Percentiles rank a stretch among this genome's conserved stretches.
Conservation (phyloP, 2,329 filamentous ascomycete genomes). For the Elsinoe necatrix region DNA sequence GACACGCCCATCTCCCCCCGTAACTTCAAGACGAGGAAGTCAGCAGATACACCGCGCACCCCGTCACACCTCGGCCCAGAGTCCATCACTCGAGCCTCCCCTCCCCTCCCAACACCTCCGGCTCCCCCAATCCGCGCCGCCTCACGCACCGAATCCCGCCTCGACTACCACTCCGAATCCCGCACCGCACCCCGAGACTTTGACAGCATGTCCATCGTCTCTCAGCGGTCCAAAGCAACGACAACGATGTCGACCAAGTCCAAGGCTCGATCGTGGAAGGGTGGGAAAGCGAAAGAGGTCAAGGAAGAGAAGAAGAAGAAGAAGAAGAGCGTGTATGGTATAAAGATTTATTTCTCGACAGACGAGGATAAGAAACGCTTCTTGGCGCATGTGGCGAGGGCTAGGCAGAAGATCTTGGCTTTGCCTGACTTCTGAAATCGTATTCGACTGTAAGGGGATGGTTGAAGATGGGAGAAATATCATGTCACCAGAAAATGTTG, state of each 20-base stretch:
- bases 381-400: conserved; percentile 30
- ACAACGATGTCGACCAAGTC: conserved; percentile 27
- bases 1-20: conserved; percentile 4
- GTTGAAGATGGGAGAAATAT: no score
- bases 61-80: not conserved
- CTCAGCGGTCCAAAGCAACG: conserved; percentile 12
- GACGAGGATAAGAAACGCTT: conserved; percentile 36
- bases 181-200: not conserved
- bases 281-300: conserved; percentile 18
- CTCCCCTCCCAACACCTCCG: not conserved
- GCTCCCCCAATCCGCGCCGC: not conserved
- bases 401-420: conserved; percentile 32
- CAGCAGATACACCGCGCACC: not conserved
- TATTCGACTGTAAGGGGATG: no score
- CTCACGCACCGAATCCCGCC: conserved; percentile 15
- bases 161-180: conserved; percentile 6
- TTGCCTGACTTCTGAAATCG: conserved; percentile 27
- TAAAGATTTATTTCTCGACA: conserved; percentile 37
- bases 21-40: not conserved
- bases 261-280: conserved; percentile 29
- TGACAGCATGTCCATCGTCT: conserved; percentile 8
- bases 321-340: conserved; percentile 35
- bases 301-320: conserved; percentile 11
- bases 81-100: not conserved
- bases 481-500: no score